These are phyloP conservation scores for Lipomyces spencermartinsiae DNA, from an alignment of 805 yeast genomes.

Conservation along the genomic window DNA sequence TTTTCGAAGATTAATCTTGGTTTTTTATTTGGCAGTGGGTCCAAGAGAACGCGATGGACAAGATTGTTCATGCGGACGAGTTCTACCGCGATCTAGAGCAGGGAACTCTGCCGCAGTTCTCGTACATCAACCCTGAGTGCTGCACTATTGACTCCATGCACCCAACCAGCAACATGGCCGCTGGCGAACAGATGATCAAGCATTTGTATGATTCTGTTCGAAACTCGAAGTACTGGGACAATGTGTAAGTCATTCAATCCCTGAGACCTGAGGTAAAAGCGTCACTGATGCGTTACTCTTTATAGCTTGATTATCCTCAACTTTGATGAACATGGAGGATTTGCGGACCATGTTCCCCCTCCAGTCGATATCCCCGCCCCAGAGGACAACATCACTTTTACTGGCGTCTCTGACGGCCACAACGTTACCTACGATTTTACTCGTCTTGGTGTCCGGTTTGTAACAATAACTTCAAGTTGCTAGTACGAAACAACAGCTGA, in stretches of 20 bases:
- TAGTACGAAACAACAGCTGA: not conserved
- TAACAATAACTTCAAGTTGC: not conserved
- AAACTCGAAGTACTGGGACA: conserved; percentile 14
- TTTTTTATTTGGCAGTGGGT: not conserved
- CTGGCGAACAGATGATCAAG: conserved; percentile 16
- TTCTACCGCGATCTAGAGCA: conserved; percentile 10
- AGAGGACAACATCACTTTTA: conserved; percentile 10
- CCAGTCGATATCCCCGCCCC: conserved; percentile 12
- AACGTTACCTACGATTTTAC: conserved; percentile 10
- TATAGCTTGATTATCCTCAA: conserved; percentile 10
- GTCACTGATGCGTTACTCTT: not conserved
- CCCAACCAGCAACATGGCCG: conserved; percentile 14
- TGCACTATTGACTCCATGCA: conserved; percentile 16
- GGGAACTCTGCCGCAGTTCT: conserved; percentile 15
- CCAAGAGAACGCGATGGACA: conserved; percentile 7
- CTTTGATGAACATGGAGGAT: conserved; percentile 14
- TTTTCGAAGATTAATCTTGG: not conserved
- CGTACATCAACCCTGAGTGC: conserved; percentile 16
- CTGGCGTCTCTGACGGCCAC: not conserved
- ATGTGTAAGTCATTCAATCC: conserved; percentile 2
- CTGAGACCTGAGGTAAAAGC: not conserved
- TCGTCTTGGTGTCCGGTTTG: conserved; percentile 13
- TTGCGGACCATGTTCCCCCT: conserved; percentile 12
- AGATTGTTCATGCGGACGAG: not conserved
- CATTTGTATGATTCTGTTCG: conserved; percentile 15